These are phyloP conservation scores for Beta vulgaris DNA, from an alignment of 148 eudicot species.

Conservation along the genomic window DNA sequence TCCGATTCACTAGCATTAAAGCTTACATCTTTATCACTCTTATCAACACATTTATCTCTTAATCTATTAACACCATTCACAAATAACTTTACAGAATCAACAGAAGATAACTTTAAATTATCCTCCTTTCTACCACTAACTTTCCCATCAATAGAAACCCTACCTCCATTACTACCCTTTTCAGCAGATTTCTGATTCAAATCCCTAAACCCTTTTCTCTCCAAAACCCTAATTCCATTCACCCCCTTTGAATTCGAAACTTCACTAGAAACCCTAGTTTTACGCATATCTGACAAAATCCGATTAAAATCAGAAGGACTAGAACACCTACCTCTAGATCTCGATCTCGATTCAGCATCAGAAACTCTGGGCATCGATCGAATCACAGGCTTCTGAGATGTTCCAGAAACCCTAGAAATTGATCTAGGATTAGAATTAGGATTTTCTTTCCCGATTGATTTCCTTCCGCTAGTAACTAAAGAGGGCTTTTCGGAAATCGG, in stretches of 20 bases:
- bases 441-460: conserved; percentile 57
- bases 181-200: conserved; percentile 16
- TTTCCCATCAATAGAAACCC: conserved; percentile 29
- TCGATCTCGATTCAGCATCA: conserved; percentile 33
- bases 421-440: conserved; percentile 38
- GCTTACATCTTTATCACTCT: conserved; percentile 18
- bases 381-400: conserved; percentile 53
- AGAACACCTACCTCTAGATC: conserved; percentile 79
- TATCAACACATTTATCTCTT: conserved; percentile 5
- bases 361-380: conserved; percentile 46
- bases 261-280: conserved; percentile 37
- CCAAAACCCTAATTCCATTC: conserved; percentile 35
- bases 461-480: conserved; percentile 21
- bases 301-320: conserved; percentile 69
- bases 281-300: conserved; percentile 53
- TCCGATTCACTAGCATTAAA: conserved; percentile 8
- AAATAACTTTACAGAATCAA: conserved; percentile 4
- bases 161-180: conserved; percentile 5
- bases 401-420: conserved; percentile 46
- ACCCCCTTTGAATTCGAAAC: conserved; percentile 22
- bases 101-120: conserved; percentile 15
- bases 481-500: conserved; percentile 38
- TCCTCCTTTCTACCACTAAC: conserved; percentile 16
- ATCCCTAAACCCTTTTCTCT: conserved; percentile 31
- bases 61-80: conserved; percentile 1